Evolutionary conservation across 805 yeast genomes (phyloP).

Genomic region (Metschnikowia shivogae): DNA sequence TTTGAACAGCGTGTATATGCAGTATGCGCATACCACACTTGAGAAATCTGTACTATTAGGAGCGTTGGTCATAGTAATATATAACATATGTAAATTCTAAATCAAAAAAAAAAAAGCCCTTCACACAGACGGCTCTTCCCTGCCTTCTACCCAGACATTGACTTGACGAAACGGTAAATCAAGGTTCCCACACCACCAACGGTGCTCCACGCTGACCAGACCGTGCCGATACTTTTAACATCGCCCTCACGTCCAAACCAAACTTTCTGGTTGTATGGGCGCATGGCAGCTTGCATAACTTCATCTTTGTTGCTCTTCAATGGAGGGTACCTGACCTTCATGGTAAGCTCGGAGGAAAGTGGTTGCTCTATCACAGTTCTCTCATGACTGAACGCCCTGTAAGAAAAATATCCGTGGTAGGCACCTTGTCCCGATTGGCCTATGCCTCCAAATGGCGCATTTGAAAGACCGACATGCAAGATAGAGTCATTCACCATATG

Average conservation of each 20-base stretch:
- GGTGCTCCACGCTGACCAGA: constrained; percentile 31
- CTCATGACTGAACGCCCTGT: constrained; percentile 65
- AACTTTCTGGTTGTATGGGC: constrained; percentile 28
- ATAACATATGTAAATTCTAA: not conserved
- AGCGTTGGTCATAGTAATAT: not conserved
- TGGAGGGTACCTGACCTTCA: constrained; percentile 69
- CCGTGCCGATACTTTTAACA: constrained; percentile 28
- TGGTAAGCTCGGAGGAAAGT: constrained; percentile 55
- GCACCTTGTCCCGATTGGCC: constrained; percentile 80
- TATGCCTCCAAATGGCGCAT: constrained; percentile 88
- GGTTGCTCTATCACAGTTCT: constrained; percentile 65
- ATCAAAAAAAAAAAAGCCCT: not conserved
- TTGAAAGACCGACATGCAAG: constrained; percentile 61
- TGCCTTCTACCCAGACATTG: constrained; percentile 3
- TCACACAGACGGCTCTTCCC: too few species aligned
- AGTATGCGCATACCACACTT: not conserved
- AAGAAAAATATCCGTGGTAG: constrained; percentile 72
- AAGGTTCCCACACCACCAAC: constrained; percentile 29
- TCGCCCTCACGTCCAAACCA: constrained; percentile 40
- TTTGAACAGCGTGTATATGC: not conserved
- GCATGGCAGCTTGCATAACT: constrained; percentile 24
- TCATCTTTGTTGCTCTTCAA: constrained; percentile 33
- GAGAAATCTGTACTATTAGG: too few species aligned
- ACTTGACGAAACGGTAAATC: constrained; percentile 15
- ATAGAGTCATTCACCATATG: constrained; percentile 66